phyloP scores from a whole-genome alignment of 306 rosid genomes.

The Trifolium pratense region DNA sequence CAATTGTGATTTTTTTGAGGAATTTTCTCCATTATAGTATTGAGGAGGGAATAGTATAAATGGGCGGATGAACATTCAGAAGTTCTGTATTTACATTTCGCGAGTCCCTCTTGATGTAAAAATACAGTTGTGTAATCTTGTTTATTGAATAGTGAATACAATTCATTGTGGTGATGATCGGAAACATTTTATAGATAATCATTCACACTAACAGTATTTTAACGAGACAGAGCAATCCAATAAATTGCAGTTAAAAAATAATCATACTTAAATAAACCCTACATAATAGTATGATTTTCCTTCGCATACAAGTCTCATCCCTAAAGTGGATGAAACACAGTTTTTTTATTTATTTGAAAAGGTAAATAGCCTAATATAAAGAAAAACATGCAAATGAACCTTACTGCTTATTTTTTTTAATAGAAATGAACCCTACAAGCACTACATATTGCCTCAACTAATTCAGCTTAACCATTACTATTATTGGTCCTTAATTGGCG shows the following conservation, averaged over 20 bases:
- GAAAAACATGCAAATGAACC: not conserved
- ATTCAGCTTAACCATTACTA: not conserved
- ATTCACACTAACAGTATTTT: not conserved
- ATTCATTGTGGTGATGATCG: slow-evolving; percentile 36
- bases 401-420: not conserved
- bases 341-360: not conserved
- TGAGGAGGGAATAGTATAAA: slow-evolving; percentile 43
- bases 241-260: not conserved
- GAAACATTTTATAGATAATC: no score
- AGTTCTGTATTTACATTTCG: slow-evolving; percentile 35
- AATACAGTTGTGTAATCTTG: slow-evolving; percentile 43
- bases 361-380: not conserved
- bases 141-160: slow-evolving; percentile 42
- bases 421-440: no score
- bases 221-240: not conserved
- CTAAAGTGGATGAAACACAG: not conserved
- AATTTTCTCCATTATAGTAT: slow-evolving; percentile 41
- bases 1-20: slow-evolving; percentile 48
- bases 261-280: not conserved
- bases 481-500: slow-evolving; percentile 23
- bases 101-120: slow-evolving; percentile 46
- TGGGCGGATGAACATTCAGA: slow-evolving; percentile 36
- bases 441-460: not conserved
- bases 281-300: not conserved
- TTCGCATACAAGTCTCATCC: not conserved